Evolutionary conservation across 768 basidiomycete genomes (phyloP).

Genomic region (Brasilioporus rufonigricans): DNA sequence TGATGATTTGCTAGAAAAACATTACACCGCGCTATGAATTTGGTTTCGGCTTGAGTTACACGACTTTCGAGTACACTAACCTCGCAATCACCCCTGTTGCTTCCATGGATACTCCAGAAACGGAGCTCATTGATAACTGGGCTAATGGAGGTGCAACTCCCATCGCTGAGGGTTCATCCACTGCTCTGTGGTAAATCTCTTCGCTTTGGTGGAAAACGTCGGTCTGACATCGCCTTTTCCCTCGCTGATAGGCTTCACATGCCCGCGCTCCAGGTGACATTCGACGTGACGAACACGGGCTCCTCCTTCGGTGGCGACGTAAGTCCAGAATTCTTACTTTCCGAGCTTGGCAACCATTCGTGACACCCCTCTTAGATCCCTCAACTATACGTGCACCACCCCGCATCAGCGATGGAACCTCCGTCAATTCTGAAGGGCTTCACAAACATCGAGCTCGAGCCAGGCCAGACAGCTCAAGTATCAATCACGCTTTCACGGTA

Average conservation of each 20-base stretch:
- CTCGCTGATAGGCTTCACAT: conserved; percentile 52
- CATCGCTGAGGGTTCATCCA: conserved; percentile 54
- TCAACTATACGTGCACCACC: conserved; percentile 75
- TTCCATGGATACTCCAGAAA: conserved; percentile 30
- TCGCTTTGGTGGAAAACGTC: neutral
- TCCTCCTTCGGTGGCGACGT: conserved; percentile 62
- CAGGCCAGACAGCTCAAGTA: conserved; percentile 46
- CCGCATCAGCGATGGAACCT: conserved; percentile 60
- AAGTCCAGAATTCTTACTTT: conserved; percentile 13
- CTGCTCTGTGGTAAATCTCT: conserved; percentile 54
- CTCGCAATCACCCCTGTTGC: conserved; percentile 47
- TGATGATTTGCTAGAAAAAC: conserved; percentile 42
- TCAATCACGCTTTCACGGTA: conserved; percentile 63
- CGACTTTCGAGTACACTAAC: conserved; percentile 69
- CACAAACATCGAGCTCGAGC: conserved; percentile 49
- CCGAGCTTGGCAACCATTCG: neutral
- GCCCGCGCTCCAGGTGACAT: conserved; percentile 60
- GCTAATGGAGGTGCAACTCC: conserved; percentile 55
- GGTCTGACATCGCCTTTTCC: neutral
- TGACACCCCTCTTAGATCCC: conserved; percentile 46
- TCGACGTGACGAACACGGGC: conserved; percentile 67
- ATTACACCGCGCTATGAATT: conserved; percentile 85
- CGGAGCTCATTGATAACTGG: conserved; percentile 48
- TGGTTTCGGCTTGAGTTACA: conserved; percentile 88
- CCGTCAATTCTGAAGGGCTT: conserved; percentile 73